These are phyloP conservation scores for Puccinia brachypodii DNA, from an alignment of 1,284 basidiomycete species.

Conservation along the genomic window DNA sequence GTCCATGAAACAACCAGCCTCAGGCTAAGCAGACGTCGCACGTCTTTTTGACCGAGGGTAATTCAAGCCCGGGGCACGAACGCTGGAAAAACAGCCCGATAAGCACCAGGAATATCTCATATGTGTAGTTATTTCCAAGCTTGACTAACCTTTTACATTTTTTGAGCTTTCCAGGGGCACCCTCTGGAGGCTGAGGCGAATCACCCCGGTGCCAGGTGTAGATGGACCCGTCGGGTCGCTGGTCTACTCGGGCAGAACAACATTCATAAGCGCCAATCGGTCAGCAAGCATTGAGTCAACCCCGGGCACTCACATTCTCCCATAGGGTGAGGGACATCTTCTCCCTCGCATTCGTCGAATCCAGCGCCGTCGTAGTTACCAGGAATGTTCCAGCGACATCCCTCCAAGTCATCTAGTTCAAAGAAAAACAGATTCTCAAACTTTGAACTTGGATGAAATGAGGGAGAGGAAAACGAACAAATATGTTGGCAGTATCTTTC, in stretches of 20 bases:
- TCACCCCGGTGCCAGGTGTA: conserved; percentile 34
- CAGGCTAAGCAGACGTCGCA: neutral
- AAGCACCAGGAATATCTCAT: neutral
- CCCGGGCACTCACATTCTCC: conserved; percentile 37
- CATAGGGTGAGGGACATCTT: conserved; percentile 38
- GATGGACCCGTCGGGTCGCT: conserved; percentile 14
- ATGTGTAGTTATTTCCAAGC: too few relatives aligned
- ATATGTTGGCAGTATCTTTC: conserved; percentile 39
- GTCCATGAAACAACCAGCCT: neutral
- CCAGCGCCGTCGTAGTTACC: conserved; percentile 35
- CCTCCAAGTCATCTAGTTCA: conserved; percentile 40
- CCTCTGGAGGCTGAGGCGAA: neutral
- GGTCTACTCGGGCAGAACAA: neutral
- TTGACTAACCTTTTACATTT: conserved; percentile 23
- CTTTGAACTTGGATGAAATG: too few relatives aligned
- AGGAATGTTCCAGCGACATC: conserved; percentile 47
- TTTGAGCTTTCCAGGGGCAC: conserved; percentile 33
- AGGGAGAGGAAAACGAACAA: neutral
- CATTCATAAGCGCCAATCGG: neutral
- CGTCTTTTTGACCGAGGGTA: neutral
- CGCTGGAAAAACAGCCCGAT: neutral
- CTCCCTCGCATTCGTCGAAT: conserved; percentile 41
- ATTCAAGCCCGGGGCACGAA: conserved; percentile 5
- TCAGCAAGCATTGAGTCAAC: neutral
- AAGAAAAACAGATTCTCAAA: neutral